Evolutionary conservation across 2,329 filamentous ascomycete genomes (phyloP).

Genomic region (Monilinia fructicola): DNA sequence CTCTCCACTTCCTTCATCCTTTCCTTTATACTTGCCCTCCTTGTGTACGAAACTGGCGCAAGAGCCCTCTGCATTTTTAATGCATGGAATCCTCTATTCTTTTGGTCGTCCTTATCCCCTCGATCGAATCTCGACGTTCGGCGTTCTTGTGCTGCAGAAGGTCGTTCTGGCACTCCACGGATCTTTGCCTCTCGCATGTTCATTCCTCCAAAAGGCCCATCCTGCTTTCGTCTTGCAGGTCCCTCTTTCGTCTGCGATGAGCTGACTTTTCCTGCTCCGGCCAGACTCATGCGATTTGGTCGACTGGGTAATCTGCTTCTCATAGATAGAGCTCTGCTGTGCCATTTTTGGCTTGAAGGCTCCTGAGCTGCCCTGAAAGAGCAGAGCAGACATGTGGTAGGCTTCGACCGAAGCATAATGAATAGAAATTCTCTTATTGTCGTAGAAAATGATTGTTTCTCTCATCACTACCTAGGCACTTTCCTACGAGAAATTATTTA

Average conservation of each 20-base stretch:
- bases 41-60: conserved; percentile 72
- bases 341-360: conserved; percentile 40
- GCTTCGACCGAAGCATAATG: conserved; percentile 36
- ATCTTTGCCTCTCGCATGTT: conserved; percentile 53
- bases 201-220: conserved; percentile 59
- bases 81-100: conserved; percentile 60
- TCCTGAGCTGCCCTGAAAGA: conserved; percentile 58
- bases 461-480: not conserved
- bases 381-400: conserved; percentile 47
- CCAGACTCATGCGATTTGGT: conserved; percentile 36
- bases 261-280: conserved; percentile 32
- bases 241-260: conserved; percentile 25
- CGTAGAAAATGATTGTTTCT: not conserved
- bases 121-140: conserved; percentile 24
- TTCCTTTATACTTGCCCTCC: conserved; percentile 53
- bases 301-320: conserved; percentile 25
- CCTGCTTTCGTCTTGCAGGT: conserved; percentile 44
- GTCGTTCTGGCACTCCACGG: conserved; percentile 43
- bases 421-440: not conserved
- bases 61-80: conserved; percentile 91
- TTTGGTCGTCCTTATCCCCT: conserved; percentile 36
- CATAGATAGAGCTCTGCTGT: conserved; percentile 30
- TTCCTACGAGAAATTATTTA: conserved; percentile 11
- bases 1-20: conserved; percentile 66
- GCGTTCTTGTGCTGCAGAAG: conserved; percentile 32